Evolutionary conservation across 2,329 filamentous ascomycete genomes (phyloP), one percentile per base, ranked within the genome.

Genomic region (Arthrinium phaeospermum): DNA sequence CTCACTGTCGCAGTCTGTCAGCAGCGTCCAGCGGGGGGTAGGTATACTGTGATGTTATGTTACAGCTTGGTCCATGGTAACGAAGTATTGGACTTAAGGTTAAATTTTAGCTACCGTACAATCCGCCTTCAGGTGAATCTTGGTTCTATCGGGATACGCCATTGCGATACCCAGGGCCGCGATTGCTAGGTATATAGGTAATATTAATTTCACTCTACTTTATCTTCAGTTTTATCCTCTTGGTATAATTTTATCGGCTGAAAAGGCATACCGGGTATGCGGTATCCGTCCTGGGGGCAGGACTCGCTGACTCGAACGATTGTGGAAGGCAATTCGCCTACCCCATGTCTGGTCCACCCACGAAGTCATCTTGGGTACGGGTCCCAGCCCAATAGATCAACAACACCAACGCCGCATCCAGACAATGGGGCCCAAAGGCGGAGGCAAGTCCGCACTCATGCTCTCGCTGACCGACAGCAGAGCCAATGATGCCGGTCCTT

Each of bases 351-450:
- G 22, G 41, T 41, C 57, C 57, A 64, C 57, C 30, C 34, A 61
- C 57, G 19, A 64, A n/a, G 57, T 64, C 57, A 64, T 64, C 57
- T 64, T 64, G 57, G 57, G 1, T 64, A 64, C 57, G 57, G 57
- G 57, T 37, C 57, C 57, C 30, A 64, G 34, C n/a, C 22, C 57
- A 64, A 64, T 64, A 64, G 57, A 64, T 64, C 34, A 13, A 41
- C 34, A 8, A 41, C 57, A n/a, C 57, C 57, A 24, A 51, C 4
- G 10, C n/a, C n/a, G 49, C n/a, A 27, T 51, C 49, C 30, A 41
- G 19, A 41, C n/a, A n/a, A 51, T n/a, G 49, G 57, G n/a, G 19
- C 16, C 22, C 3, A 64, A 22, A 41, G 34, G 57, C 57, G 57
- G 57, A 41, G 19, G 34, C 13, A 12, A 64, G 30, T 41, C 57